phyloP scores from a whole-genome alignment of 306 rosid genomes.

The Cucurbita ficifolia region DNA sequence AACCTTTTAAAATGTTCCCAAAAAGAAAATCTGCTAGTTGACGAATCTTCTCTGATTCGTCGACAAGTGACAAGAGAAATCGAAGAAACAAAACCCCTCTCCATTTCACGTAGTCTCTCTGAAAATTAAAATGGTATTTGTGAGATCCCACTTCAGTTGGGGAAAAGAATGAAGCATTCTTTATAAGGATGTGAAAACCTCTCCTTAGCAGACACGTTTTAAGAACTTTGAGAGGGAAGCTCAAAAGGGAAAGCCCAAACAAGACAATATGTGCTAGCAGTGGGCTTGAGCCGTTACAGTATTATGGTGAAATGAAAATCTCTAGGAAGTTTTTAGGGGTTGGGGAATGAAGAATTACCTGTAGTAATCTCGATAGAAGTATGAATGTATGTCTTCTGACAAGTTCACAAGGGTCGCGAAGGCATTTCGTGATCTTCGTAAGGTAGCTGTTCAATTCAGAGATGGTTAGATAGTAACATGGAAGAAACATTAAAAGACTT shows the following conservation, averaged over 20 bases:
- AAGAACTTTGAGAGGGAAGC: no score
- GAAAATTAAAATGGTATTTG: conserved; percentile 5
- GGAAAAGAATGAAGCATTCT: no score
- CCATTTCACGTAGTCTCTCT: conserved; percentile 98
- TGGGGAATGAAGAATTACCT: conserved; percentile 31
- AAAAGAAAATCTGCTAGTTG: conserved; percentile 67
- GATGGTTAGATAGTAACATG: conserved; percentile 17
- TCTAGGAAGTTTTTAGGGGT: neutral
- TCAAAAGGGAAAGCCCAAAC: no score
- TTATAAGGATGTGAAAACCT: no score
- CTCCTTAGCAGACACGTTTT: no score
- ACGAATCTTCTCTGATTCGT: conserved; percentile 78
- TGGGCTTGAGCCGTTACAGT: no score
- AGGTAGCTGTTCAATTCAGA: conserved; percentile 59
- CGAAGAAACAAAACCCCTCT: conserved; percentile 89
- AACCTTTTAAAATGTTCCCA: conserved; percentile 84
- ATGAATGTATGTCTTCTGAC: conserved; percentile 91
- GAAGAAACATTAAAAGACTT: neutral
- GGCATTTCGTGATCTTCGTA: conserved; percentile 73
- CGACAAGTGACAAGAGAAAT: conserved; percentile 89
- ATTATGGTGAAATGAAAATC: neutral
- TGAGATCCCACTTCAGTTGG: no score
- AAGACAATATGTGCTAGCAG: no score
- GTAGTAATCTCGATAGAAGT: conserved; percentile 80
- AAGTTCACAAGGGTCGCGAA: conserved; percentile 86